phyloP scores from a whole-genome alignment of 2,329 filamentous ascomycete genomes.

The Fusarium mangiferae region DNA sequence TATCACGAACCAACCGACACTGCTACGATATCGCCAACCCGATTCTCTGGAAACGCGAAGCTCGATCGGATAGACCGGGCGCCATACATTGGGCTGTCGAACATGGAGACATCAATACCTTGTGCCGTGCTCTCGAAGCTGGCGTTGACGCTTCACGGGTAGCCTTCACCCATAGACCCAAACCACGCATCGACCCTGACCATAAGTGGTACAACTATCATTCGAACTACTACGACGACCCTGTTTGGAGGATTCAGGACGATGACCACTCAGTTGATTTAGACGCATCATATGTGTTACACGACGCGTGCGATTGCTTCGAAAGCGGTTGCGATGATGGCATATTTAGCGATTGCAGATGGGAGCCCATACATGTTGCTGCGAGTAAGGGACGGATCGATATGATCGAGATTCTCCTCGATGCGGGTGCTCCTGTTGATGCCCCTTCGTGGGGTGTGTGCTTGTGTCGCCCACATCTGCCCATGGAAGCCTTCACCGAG shows the following conservation, averaged over 20 bases:
- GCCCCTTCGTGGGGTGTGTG: slow-evolving; percentile 43
- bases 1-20: slow-evolving; percentile 39
- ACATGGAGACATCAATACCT: slow-evolving; percentile 32
- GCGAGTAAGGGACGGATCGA: slow-evolving; percentile 43
- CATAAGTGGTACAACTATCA: slow-evolving; percentile 46
- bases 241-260: slow-evolving; percentile 39
- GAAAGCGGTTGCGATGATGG: slow-evolving; percentile 43
- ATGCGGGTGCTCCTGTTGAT: slow-evolving; percentile 39
- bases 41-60: slow-evolving; percentile 44
- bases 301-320: slow-evolving; percentile 43
- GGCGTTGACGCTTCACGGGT: slow-evolving; percentile 38
- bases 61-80: slow-evolving; percentile 40
- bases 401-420: slow-evolving; percentile 41
- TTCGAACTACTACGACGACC: slow-evolving; percentile 42
- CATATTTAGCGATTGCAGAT: slow-evolving; percentile 44
- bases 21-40: slow-evolving; percentile 41
- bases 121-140: slow-evolving; percentile 41
- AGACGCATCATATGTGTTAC: slow-evolving; percentile 38
- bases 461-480: slow-evolving; percentile 42
- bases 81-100: slow-evolving; percentile 44
- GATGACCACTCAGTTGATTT: slow-evolving; percentile 43
- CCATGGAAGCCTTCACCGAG: slow-evolving; percentile 41
- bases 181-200: slow-evolving; percentile 35
- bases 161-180: slow-evolving; percentile 42
- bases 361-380: slow-evolving; percentile 43